These are phyloP conservation scores for Anisodus acutangulus DNA, from an alignment of 257 asterid genomes.

Conservation along the genomic window DNA sequence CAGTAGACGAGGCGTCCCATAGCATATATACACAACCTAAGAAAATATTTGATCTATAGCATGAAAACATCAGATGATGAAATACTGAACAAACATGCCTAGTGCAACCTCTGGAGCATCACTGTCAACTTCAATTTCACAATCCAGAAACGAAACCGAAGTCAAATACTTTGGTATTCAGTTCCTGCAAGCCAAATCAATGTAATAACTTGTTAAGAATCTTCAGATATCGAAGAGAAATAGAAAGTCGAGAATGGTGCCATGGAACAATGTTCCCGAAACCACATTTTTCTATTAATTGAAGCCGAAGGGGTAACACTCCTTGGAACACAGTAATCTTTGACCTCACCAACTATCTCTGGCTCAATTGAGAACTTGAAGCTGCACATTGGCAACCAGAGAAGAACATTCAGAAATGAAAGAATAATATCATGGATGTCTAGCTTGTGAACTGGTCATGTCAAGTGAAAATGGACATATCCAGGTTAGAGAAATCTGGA, in stretches of 20 bases:
- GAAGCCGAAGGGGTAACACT: too few relatives aligned
- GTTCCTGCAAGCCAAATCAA: background rate
- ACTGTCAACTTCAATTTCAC: background rate
- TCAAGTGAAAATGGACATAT: background rate
- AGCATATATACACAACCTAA: too few relatives aligned
- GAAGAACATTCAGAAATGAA: background rate
- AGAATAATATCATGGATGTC: background rate
- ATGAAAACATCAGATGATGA: background rate
- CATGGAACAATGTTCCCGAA: background rate
- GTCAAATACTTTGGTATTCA: background rate
- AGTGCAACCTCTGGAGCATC: background rate
- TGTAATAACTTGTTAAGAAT: background rate
- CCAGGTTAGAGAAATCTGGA: background rate
- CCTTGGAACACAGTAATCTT: too few relatives aligned
- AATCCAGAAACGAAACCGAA: background rate
- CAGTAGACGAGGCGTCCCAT: too few relatives aligned
- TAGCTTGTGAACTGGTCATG: background rate
- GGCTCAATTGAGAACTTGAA: slow-evolving; percentile 1
- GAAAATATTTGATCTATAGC: background rate
- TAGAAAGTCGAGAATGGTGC: background rate
- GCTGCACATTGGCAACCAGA: background rate
- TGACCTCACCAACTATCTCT: background rate
- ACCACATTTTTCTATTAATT: too few relatives aligned
- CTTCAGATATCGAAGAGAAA: background rate
- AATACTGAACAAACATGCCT: background rate